Evolutionary conservation across 1,284 basidiomycete species (phyloP), one percentile per base, ranked within the genome.

Genomic region (Tausonia pullulans): DNA sequence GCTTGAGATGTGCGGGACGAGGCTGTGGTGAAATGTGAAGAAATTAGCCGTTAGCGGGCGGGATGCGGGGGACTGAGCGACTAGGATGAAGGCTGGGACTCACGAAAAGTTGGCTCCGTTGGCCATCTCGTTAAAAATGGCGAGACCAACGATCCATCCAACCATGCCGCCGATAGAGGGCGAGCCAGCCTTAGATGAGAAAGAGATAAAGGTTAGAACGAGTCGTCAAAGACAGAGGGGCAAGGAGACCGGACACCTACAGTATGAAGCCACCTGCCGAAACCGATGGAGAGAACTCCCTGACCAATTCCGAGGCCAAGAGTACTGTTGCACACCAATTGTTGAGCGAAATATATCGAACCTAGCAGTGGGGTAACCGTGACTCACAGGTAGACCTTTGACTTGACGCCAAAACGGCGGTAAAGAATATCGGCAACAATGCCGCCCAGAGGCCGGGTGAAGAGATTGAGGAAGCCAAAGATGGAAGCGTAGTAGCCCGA

Each of bases 401-500:
- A 80, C 8, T 71, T 70, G 67, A 77, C 78, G 3, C 83, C 83
- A 62, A 73, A 81, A 50, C 68, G 71, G 16, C 71, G 70, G 73
- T 83, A 84, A 7, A 81, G 69, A 7, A 78, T 54, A 69, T 85
- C 84, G 4, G 81, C 79, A 39, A 81, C 62, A 67, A 81, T 79
- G 14, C 84, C 84, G 51, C 83, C 76, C 1, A 80, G 67, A 0
- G 83, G 82, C 13, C 83, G 78, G 0, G 81, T 78, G 69, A 82
- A 74, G 56, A 84, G 62, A 69, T 85, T 84, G 61, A 83, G 70
- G 61, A 84, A 74, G 48, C 68, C 65, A 48, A 66, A 69, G 16
- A 67, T 53, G 9, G 10, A 41, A 73, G 76, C 62, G 60, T 81
- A 78, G 74, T 84, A 84, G 41, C 82, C 82, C 8, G 83, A 82